phyloP scores from a whole-genome alignment of 805 yeast species.

The Groenewaldozyma salmanticensis region DNA sequence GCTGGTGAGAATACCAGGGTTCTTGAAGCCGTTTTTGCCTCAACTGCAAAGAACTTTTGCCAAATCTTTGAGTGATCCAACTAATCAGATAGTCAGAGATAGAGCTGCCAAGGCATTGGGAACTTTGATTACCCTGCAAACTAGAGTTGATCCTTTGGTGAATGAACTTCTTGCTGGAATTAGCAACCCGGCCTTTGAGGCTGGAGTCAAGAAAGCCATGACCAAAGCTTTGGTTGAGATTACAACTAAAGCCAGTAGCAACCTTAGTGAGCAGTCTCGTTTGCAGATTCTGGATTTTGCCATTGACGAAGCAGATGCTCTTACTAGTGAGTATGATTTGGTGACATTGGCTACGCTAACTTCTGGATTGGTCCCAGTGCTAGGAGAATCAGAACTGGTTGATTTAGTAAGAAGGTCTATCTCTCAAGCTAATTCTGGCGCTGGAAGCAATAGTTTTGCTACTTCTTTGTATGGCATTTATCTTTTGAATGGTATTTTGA shows the following conservation, averaged over 20 bases:
- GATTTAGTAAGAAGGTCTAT: background rate
- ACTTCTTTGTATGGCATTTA: constrained; percentile 37
- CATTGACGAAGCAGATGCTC: background rate
- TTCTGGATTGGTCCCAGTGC: constrained; percentile 64
- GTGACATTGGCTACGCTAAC: constrained; percentile 63
- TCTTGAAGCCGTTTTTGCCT: constrained; percentile 90
- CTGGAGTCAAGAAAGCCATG: constrained; percentile 71
- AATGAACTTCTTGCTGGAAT: constrained; percentile 72
- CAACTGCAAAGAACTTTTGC: constrained; percentile 96
- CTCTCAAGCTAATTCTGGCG: too few species aligned
- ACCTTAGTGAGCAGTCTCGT: constrained; percentile 67
- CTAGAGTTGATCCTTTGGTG: constrained; percentile 88
- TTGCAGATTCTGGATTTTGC: constrained; percentile 58
- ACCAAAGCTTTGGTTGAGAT: constrained; percentile 77
- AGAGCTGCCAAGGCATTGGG: constrained; percentile 90
- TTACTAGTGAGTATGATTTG: constrained; percentile 3
- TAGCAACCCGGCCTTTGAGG: constrained; percentile 50
- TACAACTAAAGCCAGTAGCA: constrained; percentile 65
- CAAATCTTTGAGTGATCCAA: constrained; percentile 72
- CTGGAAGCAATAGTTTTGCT: too few species aligned
- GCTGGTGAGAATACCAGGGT: constrained; percentile 76
- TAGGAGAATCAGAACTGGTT: constrained; percentile 25
- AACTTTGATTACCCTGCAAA: constrained; percentile 76
- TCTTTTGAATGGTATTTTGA: constrained; percentile 69
- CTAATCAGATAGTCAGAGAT: constrained; percentile 60